Evolutionary conservation across 371 early-diverging fungal species (phyloP).

Genomic region (Lichtheimia corymbifera): DNA sequence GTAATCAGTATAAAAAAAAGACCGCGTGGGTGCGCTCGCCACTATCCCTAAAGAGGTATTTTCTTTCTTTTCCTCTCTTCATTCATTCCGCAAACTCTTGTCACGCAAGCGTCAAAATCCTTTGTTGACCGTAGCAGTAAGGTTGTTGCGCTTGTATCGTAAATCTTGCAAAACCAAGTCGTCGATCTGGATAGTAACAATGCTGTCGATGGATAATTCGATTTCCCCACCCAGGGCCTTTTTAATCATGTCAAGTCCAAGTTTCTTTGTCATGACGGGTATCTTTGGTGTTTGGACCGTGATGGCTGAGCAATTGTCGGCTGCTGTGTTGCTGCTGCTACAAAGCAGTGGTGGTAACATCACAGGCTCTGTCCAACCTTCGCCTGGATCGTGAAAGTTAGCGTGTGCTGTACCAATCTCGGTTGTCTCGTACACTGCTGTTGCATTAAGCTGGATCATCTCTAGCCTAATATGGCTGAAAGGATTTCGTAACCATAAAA

Average conservation of each 20-base stretch:
- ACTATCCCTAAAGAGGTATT: slow-evolving; percentile 8
- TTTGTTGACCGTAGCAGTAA: slow-evolving; percentile 42
- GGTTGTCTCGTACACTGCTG: slow-evolving; percentile 32
- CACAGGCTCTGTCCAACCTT: slow-evolving; percentile 27
- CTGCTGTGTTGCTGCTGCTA: not conserved
- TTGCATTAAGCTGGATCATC: slow-evolving; percentile 40
- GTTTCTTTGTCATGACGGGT: slow-evolving; percentile 37
- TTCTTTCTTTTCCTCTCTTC: slow-evolving; percentile 3
- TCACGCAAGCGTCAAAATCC: slow-evolving; percentile 24
- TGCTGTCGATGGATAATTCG: slow-evolving; percentile 36
- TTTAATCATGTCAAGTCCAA: slow-evolving; percentile 40
- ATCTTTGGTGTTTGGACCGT: slow-evolving; percentile 39
- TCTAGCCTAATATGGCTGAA: slow-evolving; percentile 33
- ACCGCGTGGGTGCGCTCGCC: slow-evolving; percentile 2
- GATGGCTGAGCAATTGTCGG: slow-evolving; percentile 19
- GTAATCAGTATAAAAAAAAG: too few species aligned
- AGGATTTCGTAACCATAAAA: slow-evolving; percentile 44
- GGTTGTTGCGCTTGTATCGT: slow-evolving; percentile 34
- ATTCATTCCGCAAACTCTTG: too few species aligned
- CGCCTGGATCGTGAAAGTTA: slow-evolving; percentile 32
- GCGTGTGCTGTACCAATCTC: slow-evolving; percentile 36
- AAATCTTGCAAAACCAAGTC: slow-evolving; percentile 26
- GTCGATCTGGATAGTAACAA: slow-evolving; percentile 36
- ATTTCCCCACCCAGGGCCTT: slow-evolving; percentile 44
- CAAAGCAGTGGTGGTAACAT: slow-evolving; percentile 19